Evolutionary conservation across 2,329 filamentous ascomycete genomes (phyloP).

Genomic region (Aspergillus texensis): DNA sequence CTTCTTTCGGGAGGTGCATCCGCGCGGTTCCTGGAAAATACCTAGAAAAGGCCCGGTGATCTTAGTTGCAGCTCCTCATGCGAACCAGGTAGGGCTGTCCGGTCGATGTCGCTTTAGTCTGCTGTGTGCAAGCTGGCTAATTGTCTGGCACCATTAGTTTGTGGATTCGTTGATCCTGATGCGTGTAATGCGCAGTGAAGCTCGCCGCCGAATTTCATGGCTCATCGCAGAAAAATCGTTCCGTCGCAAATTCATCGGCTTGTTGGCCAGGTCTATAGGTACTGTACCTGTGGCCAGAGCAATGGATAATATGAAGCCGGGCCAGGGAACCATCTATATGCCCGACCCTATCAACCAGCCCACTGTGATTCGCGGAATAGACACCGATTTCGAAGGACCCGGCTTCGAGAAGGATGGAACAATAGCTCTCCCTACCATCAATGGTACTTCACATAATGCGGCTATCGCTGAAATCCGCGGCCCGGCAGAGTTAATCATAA

Average conservation of each 20-base stretch:
- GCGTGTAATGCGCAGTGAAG: constrained; percentile 83
- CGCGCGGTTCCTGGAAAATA: constrained; percentile 91
- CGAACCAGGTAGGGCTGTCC: constrained; percentile 72
- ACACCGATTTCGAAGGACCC: constrained; percentile 75
- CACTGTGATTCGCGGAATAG: constrained; percentile 75
- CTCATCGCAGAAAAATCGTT: constrained; percentile 96
- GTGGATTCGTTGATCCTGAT: constrained; percentile 94
- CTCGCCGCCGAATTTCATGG: constrained; percentile 84
- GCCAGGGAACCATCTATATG: constrained; percentile 78
- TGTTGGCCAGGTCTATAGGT: constrained; percentile 80
- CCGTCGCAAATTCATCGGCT: constrained; percentile 83
- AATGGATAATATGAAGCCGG: constrained; percentile 83
- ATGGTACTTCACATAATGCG: constrained; percentile 76
- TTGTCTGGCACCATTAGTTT: constrained; percentile 60
- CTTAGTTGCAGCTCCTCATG: constrained; percentile 94
- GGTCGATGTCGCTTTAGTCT: neutral
- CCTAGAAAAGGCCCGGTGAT: constrained; percentile 86
- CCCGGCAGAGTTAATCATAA: constrained; percentile 78
- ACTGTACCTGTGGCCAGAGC: constrained; percentile 92
- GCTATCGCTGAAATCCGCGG: constrained; percentile 82
- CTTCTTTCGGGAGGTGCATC: constrained; percentile 98
- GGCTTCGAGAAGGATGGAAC: constrained; percentile 78
- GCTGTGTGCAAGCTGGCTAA: constrained; percentile 2
- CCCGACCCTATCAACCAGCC: constrained; percentile 86
- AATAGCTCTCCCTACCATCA: constrained; percentile 81